Evolutionary conservation across 2,329 filamentous ascomycete species (phyloP), one percentile per base, ranked within the genome.

Genomic region (Epichloe typhina): DNA sequence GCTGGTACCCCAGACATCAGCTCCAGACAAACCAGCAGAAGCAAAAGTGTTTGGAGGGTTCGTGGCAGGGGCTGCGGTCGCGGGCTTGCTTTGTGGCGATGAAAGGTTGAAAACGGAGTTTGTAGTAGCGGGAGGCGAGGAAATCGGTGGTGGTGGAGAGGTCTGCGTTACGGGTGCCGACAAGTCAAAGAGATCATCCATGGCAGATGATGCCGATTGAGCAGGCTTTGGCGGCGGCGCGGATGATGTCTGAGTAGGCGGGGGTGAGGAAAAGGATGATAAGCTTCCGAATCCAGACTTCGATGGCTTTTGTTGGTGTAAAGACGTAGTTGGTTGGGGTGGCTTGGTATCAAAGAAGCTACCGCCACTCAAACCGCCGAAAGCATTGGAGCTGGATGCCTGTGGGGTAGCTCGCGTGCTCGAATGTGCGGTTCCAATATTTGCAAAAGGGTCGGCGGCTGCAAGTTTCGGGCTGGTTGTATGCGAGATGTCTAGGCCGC

Each of bases 1-100:
- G 66, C 91, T 88, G 52, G 78, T 78, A 44, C 88, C 89, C 88
- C 89, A 96, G 0, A 90, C 83, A 61, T 95, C 88, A 52, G 85
- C 69, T 49, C 70, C 69, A 2, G 69, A 72, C 52, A 72, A 63
- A 49, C 62, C 69, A 48, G 67, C 63, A 12, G 66, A 65, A 50
- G 65, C 68, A 64, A 69, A 54, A 55, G 67, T 55, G 61, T 63
- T 53, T 57, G 66, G 66, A 48, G 62, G 55, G 13, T 62, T 55
- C 8, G 60, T 54, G 53, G 65, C 60, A 3, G 74, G 62, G 23
- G 72, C 63, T 6, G 72, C 62, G 2, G 72, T 64, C 0, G 69
- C 60, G 2, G 75, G 64, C 55, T 75, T 74, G 57, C 61, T 68
- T 63, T 64, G 75, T 61, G 56, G 69, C 61, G 71, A 60, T 2